Percentiles rank a stretch among this genome's conserved stretches.
Conservation (phyloP, 73 alveolate genomes). For the Loxodes magnus region DNA sequence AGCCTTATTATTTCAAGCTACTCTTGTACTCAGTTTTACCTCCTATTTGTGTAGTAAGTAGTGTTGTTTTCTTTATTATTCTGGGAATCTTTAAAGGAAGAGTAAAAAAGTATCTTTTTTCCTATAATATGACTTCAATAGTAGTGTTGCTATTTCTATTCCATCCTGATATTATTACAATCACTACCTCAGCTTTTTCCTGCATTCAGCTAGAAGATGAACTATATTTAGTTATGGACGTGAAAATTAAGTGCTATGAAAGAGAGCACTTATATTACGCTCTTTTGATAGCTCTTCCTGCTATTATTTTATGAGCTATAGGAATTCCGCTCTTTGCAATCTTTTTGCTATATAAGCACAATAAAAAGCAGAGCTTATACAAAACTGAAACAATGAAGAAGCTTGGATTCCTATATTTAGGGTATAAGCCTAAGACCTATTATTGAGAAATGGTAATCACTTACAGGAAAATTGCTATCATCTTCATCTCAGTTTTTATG, state of each 20-base stretch:
- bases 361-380: neutral
- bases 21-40: constrained; percentile 26
- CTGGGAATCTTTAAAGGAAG: constrained; percentile 10
- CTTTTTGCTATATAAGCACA: neutral
- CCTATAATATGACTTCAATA: constrained; percentile 22
- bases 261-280: constrained; percentile 12
- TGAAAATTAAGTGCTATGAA: constrained; percentile 20
- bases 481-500: constrained; percentile 25
- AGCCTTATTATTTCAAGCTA: constrained; percentile 12
- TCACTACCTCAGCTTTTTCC: constrained; percentile 32
- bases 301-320: constrained; percentile 17
- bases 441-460: constrained; percentile 48
- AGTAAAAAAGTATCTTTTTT: constrained; percentile 15
- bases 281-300: constrained; percentile 30
- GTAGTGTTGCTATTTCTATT: constrained; percentile 33
- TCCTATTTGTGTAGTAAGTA: constrained; percentile 2
- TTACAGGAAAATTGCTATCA: constrained; percentile 36
- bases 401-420: constrained; percentile 46
- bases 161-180: constrained; percentile 38
- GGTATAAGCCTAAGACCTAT: constrained; percentile 28
- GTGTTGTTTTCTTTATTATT: constrained; percentile 11
- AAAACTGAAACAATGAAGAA: constrained; percentile 6
- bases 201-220: constrained; percentile 30
- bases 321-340: neutral
- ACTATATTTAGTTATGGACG: constrained; percentile 18